Base-by-base conservation (phyloP, 2,329 filamentous ascomycete species). In the Exophiala bonariae region DNA sequence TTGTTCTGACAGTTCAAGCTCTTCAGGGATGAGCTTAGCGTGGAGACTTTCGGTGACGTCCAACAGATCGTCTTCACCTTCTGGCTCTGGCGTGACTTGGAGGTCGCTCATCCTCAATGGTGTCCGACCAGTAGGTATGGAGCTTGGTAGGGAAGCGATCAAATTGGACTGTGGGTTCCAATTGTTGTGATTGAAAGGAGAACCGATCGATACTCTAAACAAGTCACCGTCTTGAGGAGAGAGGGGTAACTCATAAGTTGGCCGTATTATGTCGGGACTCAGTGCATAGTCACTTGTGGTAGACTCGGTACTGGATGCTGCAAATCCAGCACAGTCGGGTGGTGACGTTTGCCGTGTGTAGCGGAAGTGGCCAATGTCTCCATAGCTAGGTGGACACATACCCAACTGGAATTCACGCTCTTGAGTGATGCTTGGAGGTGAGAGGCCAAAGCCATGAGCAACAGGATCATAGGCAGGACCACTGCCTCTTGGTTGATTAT, bases 21-120 rank as follows among this genome's bases (percentile, higher is more conserved):
- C 55, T 36, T 53, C 41, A 5, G 55, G 55, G 30, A 40, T 30
- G 37, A 53, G 52, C 41, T 46, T 42, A 23, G 30, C 8, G 19
- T 41, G 43, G 10, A 50, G 20, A 13, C 23, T 17, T 22, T 53
- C 52, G 18, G 8, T 45, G 5, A 44, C 49, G 5, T 53, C 49
- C 31, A 43, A 26, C 16, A 22, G n/a, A 14, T 46, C 44, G 8
- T 55, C 49, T 9, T 50, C 49, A 4, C 14, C 17, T 22, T 50
- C 40, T 30, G 49, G 49, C 17, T 50, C 40, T 19, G 47, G 50
- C 13, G 50, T 52, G 20, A 56, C 40, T 36, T 56, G 50, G n/a
- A 56, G 40, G 39, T 56, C 44, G 14, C 50, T 50, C 50, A 56
- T 47, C 31, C 50, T 53, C 31, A 52, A 44, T 7, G 51, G 34